Percentiles rank a stretch among this genome's conserved stretches.
These are phyloP conservation scores for Neurospora sp. DNA, from an alignment of 2,329 filamentous ascomycete genomes.

Conservation along the genomic window DNA sequence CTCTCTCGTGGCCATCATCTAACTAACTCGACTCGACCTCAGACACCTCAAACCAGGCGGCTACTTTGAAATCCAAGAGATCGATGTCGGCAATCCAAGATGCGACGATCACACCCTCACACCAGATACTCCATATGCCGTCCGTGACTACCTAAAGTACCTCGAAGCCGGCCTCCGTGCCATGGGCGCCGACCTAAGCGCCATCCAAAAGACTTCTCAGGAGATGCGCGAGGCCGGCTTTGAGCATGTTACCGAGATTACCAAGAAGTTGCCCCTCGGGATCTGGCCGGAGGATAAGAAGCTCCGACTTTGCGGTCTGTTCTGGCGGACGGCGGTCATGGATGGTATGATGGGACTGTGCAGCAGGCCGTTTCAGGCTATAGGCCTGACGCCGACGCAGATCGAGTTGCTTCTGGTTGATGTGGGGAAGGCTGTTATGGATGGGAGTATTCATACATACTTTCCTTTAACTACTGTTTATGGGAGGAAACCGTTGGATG, in stretches of 20 bases:
- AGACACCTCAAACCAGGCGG: slow-evolving; percentile 43
- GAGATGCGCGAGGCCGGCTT: slow-evolving; percentile 34
- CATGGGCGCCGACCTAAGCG: slow-evolving; percentile 33
- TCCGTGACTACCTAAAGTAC: slow-evolving; percentile 35
- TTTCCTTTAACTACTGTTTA: slow-evolving; percentile 23
- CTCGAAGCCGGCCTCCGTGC: slow-evolving; percentile 30
- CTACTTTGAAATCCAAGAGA: slow-evolving; percentile 40
- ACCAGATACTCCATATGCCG: slow-evolving; percentile 31
- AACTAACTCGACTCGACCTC: neutral
- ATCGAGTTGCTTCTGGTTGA: slow-evolving; percentile 28
- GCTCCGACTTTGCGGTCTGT: slow-evolving; percentile 34
- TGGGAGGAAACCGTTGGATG: slow-evolving; percentile 21
- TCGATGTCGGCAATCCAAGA: slow-evolving; percentile 27
- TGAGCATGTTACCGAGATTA: slow-evolving; percentile 21
- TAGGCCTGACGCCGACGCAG: slow-evolving; percentile 25
- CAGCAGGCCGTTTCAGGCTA: slow-evolving; percentile 21
- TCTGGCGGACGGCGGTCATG: slow-evolving; percentile 32
- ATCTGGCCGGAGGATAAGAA: slow-evolving; percentile 34
- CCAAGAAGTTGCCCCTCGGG: slow-evolving; percentile 38
- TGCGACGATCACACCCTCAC: slow-evolving; percentile 36
- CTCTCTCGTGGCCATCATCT: neutral
- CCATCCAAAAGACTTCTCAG: slow-evolving; percentile 25
- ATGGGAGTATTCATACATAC: slow-evolving; percentile 21
- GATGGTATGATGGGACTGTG: slow-evolving; percentile 24
- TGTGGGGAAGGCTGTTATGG: slow-evolving; percentile 23